Evolutionary conservation across 2,329 filamentous ascomycete species (phyloP), one percentile per base, ranked within the genome.

Genomic region (Fusarium graminum): DNA sequence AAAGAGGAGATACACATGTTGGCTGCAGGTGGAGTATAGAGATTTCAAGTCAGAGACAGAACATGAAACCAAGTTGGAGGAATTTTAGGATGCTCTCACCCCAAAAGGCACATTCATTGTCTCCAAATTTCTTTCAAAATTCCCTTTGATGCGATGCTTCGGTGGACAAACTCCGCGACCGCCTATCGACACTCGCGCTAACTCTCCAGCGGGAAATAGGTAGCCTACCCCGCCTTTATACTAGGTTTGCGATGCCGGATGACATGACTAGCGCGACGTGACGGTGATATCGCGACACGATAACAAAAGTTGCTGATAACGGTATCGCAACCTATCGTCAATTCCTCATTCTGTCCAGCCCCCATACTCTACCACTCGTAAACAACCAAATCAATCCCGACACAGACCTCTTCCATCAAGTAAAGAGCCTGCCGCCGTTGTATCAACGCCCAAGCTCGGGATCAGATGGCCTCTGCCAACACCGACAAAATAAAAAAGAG

Each of bases 401-500:
- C 7, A 36, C 3, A 36, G n/a, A 9, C 16, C 8, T 36, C 5
- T 16, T n/a, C 7, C 11, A 12, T 29, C 28, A 29, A 12, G 28
- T 29, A 16, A n/a, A 9, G 34, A 16, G 16, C n/a, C 34, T 36
- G 8, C 8, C 8, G 16, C 16, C 34, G 6, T 9, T 36, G 8
- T 36, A 17, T 36, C 16, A 36, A 7, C 5, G n/a, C 7, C n/a
- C 16, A 36, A 7, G 16, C 16, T n/a, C 34, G 8, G n/a, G n/a
- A 5, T 10, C 4, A 36, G 6, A 36, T 17, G 16, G 10, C 16
- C 34, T 38, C 44, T n/a, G 19, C 52, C 13, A 52, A 40, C n/a
- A 47, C 55, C 40, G 49, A 42, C 8, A 62, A 52, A 22, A 28
- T 14, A 8, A 67, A 62, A 22, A 67, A 67, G 25, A 62, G 65